phyloP scores from a whole-genome alignment of 2,329 filamentous ascomycete genomes.

The Phoma herbarum region DNA sequence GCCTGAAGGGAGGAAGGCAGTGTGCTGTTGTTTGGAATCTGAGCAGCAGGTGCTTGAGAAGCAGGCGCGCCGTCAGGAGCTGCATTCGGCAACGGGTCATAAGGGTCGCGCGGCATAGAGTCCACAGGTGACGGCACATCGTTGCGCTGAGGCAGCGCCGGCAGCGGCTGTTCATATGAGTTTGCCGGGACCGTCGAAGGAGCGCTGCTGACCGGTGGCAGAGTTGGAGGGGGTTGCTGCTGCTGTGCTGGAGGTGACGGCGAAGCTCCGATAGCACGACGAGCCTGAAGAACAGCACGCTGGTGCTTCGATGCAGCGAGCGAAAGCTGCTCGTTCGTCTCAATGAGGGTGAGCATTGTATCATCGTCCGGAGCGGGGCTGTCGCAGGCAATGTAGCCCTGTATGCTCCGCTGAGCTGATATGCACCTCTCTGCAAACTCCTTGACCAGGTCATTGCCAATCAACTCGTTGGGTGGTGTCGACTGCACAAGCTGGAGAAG shows the following conservation, averaged over 20 bases:
- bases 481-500: conserved; percentile 91
- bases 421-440: conserved; percentile 91
- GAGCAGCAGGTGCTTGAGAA: conserved; percentile 18
- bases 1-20: conserved; percentile 43
- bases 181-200: conserved; percentile 28
- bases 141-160: conserved; percentile 22
- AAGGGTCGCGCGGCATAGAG: conserved; percentile 12
- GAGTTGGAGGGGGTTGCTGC: conserved; percentile 15
- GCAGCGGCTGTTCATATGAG: conserved; percentile 21
- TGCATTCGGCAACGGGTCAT: conserved; percentile 14
- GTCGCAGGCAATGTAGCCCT: conserved; percentile 82
- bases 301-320: conserved; percentile 85
- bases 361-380: conserved; percentile 88
- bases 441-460: conserved; percentile 85
- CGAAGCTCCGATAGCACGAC: conserved; percentile 53
- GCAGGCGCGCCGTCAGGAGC: conserved; percentile 6
- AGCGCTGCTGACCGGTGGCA: conserved; percentile 13
- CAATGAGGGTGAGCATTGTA: conserved; percentile 91
- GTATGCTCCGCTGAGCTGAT: conserved; percentile 80
- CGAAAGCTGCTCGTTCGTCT: conserved; percentile 91
- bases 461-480: conserved; percentile 77
- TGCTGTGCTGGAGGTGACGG: conserved; percentile 35
- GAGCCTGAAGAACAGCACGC: conserved; percentile 72
- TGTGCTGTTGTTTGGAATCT: conserved; percentile 31
- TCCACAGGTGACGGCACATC: conserved; percentile 21